A percentile compares a stretch with the other conserved stretches of the same genome.
Evolutionary conservation across 129 eudicot species (phyloP).

Genomic region (Solidago caesia): DNA sequence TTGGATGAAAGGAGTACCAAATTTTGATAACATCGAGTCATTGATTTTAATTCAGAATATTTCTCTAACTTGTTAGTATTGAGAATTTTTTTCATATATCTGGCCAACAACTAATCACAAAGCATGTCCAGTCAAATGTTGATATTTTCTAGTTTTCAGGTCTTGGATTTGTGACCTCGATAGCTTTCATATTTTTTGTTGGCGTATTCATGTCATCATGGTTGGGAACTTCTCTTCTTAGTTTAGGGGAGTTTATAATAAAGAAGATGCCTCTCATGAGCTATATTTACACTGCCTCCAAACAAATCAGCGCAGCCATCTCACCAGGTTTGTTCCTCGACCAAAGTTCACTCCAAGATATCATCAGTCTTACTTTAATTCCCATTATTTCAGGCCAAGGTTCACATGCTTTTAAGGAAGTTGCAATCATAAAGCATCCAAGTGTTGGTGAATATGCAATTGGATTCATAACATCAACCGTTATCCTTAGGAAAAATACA

Average conservation of each 20-base stretch:
- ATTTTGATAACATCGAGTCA: too few relatives aligned
- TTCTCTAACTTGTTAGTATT: too few relatives aligned
- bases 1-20: too few relatives aligned
- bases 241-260: conserved; percentile 10
- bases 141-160: conserved; percentile 2
- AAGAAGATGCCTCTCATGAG: conserved; percentile 16
- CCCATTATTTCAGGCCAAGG: neutral
- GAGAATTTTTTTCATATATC: too few relatives aligned
- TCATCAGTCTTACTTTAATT: neutral
- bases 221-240: conserved; percentile 18
- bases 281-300: conserved; percentile 17
- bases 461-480: conserved; percentile 10
- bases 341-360: conserved; percentile 3
- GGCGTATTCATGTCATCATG: conserved; percentile 19
- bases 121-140: neutral
- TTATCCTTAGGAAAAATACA: conserved; percentile 11
- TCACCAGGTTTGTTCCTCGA: conserved; percentile 6
- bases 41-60: too few relatives aligned
- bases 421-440: conserved; percentile 14
- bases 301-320: conserved; percentile 12
- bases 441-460: neutral
- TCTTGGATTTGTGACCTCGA: neutral
- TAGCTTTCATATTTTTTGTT: conserved; percentile 4
- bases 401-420: conserved; percentile 15
- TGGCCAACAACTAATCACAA: too few relatives aligned